phyloP scores from a whole-genome alignment of 129 eudicot genomes.

The Chrysanthemum lavandulifolium region DNA sequence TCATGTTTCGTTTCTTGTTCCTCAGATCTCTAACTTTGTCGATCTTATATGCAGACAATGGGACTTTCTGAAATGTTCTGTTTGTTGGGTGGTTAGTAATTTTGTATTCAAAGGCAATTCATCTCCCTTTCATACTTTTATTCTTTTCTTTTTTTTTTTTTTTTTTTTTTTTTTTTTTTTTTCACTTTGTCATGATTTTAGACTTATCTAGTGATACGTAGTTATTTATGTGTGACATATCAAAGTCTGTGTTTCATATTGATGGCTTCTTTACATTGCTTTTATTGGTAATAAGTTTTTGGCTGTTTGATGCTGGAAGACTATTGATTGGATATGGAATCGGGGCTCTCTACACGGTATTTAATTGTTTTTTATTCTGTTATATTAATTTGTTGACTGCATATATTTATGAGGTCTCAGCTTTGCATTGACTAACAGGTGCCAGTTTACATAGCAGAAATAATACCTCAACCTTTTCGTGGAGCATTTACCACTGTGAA shows the following conservation, averaged over 20 bases:
- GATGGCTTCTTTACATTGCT: neutral
- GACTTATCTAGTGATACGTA: no score
- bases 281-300: constrained; percentile 45
- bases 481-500: constrained; percentile 76
- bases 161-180: neutral
- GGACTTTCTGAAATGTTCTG: constrained; percentile 68
- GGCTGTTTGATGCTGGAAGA: constrained; percentile 82
- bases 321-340: constrained; percentile 67
- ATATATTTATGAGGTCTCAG: constrained; percentile 11
- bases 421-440: constrained; percentile 40
- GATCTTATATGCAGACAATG: constrained; percentile 62
- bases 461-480: constrained; percentile 82
- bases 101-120: constrained; percentile 56
- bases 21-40: neutral
- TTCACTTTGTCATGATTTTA: no score
- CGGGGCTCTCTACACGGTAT: constrained; percentile 79
- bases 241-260: no score
- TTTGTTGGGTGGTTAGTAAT: constrained; percentile 71
- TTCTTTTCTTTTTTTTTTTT: no score
- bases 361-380: neutral
- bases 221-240: no score
- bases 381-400: neutral
- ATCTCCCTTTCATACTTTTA: constrained; percentile 3
- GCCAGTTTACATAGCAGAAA: constrained; percentile 88
- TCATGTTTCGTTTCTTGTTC: neutral